phyloP scores from a whole-genome alignment of 495 filamentous ascomycete genomes.

The Rusavskia elegans region DNA sequence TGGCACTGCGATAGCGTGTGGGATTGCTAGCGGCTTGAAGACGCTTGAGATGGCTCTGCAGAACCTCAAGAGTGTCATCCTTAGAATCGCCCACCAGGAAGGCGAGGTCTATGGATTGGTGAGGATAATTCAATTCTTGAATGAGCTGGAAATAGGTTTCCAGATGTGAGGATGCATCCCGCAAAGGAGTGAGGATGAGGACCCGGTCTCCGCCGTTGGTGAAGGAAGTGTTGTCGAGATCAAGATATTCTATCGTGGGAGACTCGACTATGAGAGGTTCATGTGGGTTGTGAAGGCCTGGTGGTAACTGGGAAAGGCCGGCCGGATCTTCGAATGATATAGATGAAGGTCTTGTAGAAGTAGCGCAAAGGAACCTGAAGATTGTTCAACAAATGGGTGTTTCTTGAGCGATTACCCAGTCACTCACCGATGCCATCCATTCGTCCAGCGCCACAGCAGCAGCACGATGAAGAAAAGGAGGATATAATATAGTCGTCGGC shows the following conservation, averaged over 20 bases:
- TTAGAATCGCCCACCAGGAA: constrained; percentile 64
- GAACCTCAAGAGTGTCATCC: constrained; percentile 55
- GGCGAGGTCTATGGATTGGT: constrained; percentile 62
- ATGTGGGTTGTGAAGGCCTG: constrained; percentile 5
- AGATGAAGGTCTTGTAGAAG: neutral
- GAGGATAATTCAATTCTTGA: constrained; percentile 59
- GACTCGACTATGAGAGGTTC: constrained; percentile 5
- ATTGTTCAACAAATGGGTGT: neutral
- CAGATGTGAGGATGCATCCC: constrained; percentile 54
- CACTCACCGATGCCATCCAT: neutral
- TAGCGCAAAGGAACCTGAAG: neutral
- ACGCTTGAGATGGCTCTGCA: constrained; percentile 50
- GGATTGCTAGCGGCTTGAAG: constrained; percentile 47
- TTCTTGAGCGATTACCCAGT: neutral
- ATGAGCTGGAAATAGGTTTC: constrained; percentile 62
- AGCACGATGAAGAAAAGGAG: neutral
- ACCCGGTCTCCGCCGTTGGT: constrained; percentile 7
- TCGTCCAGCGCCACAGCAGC: neutral
- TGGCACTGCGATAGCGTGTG: constrained; percentile 48
- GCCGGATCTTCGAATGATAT: neutral
- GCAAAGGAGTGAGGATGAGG: constrained; percentile 62
- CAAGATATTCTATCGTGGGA: constrained; percentile 4
- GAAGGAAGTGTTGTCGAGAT: constrained; percentile 3
- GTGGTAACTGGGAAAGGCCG: neutral
- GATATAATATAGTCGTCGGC: neutral